phyloP scores from a whole-genome alignment of 169 alveolate genomes.

The Condylostoma magnum region DNA sequence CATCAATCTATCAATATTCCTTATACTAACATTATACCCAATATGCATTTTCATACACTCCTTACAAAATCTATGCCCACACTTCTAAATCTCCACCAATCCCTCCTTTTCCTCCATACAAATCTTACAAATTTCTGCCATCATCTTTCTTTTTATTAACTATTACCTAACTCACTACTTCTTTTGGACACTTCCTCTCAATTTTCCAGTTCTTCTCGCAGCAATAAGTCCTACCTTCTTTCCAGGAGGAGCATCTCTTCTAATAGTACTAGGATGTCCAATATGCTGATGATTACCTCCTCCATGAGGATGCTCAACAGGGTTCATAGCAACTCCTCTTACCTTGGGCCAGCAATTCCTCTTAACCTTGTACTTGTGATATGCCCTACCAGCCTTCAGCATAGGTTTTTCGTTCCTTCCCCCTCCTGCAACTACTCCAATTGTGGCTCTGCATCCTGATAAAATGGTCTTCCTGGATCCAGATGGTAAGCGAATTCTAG shows the following conservation, averaged over 20 bases:
- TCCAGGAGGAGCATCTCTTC: conserved; percentile 98
- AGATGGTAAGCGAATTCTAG: conserved; percentile 97
- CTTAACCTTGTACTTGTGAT: conserved; percentile 97
- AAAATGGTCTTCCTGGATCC: conserved; percentile 96
- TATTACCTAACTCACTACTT: no score
- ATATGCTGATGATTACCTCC: conserved; percentile 99
- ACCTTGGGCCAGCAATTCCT: conserved; percentile 99
- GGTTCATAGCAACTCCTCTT: conserved; percentile 99
- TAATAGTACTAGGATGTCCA: conserved; percentile 99
- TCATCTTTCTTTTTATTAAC: no score
- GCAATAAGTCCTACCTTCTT: conserved; percentile 99
- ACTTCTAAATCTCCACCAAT: no score
- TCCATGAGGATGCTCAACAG: conserved; percentile 99
- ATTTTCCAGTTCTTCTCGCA: conserved; percentile 99
- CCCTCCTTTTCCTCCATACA: no score
- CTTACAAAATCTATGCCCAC: conserved; percentile 35
- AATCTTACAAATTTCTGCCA: no score
- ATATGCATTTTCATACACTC: conserved; percentile 35
- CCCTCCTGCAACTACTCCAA: conserved; percentile 99
- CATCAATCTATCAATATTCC: conserved; percentile 11
- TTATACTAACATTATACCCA: conserved; percentile 3
- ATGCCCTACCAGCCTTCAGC: conserved; percentile 98
- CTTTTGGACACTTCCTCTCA: no score
- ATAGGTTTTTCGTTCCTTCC: conserved; percentile 99
- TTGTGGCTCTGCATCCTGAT: conserved; percentile 93